A percentile compares a stretch with the other conserved stretches of the same genome.
Evolutionary conservation across 106 monocot genomes (phyloP).

Genomic region (Iris macrosiphon): DNA sequence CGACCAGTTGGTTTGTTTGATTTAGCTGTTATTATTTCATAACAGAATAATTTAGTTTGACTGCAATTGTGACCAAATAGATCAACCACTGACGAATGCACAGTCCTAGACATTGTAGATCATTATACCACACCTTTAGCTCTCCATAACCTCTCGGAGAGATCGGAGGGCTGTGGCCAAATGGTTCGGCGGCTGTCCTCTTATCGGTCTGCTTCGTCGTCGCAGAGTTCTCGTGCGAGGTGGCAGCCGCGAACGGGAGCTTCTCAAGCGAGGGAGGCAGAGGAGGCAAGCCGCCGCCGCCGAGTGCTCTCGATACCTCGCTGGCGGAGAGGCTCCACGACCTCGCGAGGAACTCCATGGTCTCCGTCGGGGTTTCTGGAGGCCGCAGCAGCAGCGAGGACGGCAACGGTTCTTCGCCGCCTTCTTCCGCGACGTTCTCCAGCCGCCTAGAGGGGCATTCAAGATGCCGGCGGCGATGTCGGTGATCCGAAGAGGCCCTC

Average conservation of each 20-base stretch:
- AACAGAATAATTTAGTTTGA: too few species aligned
- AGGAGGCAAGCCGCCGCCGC: background rate
- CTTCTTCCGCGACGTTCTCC: slow-evolving; percentile 41
- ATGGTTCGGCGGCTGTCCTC: background rate
- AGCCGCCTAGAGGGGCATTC: too few species aligned
- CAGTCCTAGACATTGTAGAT: too few species aligned
- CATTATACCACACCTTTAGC: slow-evolving; percentile 28
- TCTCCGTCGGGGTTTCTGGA: slow-evolving; percentile 30
- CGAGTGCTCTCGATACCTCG: slow-evolving; percentile 24
- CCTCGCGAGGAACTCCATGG: slow-evolving; percentile 33
- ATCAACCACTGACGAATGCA: too few species aligned
- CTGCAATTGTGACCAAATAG: too few species aligned
- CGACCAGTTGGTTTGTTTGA: too few species aligned
- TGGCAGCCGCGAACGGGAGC: too few species aligned
- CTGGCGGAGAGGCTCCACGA: slow-evolving; percentile 27
- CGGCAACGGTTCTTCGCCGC: background rate
- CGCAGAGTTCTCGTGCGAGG: too few species aligned
- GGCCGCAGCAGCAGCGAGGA: slow-evolving; percentile 14
- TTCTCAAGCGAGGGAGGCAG: background rate
- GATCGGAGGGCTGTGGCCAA: slow-evolving; percentile 23
- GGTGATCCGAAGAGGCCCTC: too few species aligned
- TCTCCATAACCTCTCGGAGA: slow-evolving; percentile 26
- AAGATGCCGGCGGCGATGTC: too few species aligned
- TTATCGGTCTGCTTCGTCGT: background rate
- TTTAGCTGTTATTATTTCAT: too few species aligned